Evolutionary conservation across 805 yeast genomes (phyloP), one percentile per base, ranked within the genome.

Genomic region (Yueomyces sinensis): DNA sequence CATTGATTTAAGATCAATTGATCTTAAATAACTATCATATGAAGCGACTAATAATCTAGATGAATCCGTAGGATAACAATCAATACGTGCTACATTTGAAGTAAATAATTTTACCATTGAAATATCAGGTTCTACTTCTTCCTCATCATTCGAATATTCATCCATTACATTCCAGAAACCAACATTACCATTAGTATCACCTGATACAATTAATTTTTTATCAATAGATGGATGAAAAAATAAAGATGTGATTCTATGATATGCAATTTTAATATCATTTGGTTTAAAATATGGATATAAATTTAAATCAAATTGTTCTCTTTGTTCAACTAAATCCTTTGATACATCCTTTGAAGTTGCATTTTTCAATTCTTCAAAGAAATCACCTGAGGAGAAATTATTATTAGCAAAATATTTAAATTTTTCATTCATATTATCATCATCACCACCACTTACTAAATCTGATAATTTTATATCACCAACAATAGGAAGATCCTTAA

Each of bases 1-100:
- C 40, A 76, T 62, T 28, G 71, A 69, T 28, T 65, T 62, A 39
- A 91, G 57, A 52, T 89, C 94, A 33, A 83, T 62, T 17, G 65
- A 55, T 37, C 97, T 63, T 3, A 89, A 67, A 0, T 93, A 76
- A 0, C 96, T 96, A 58, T 89, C 98, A 51, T 89, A 89, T 3
- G 94, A 77, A 3, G 78, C 66, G 0, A 91, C 74, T 27, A 74
- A 65, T 1, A 89, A 65, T 40, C 72, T 70, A 17, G 70, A 61
- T 7, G 74, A 66, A 18, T 67, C 60, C 1, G 60, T 56, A 0
- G 66, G 59, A 31, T 72, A 71, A 24, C 76, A 67, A 13, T 69
- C 63, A 23, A 86, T 68, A 33, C 72, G 69, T 4, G 89, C 70
- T 6, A 89, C 70, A 13, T 82, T 68, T 32, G 77, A 75, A 0